Percentiles rank a stretch among this genome's conserved stretches.
Conservation (phyloP, 108 stramenopile species). For the Nitzschia sp. region DNA sequence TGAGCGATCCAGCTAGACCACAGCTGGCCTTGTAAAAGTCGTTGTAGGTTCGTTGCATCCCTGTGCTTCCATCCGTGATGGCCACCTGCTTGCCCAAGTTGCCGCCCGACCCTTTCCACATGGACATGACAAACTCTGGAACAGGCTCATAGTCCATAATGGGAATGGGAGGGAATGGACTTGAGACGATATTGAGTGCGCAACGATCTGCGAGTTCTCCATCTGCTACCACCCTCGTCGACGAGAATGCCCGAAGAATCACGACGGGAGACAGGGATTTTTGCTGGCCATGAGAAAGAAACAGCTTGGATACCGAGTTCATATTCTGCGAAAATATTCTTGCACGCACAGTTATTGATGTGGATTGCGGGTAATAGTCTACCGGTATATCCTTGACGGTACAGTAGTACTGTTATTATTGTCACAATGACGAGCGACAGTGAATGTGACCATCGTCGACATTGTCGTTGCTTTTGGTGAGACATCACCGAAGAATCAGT, state of each 20-base stretch:
- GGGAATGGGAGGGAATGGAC: conserved; percentile 63
- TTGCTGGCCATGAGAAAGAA: too few relatives aligned
- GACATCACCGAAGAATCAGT: too few relatives aligned
- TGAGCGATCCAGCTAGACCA: conserved; percentile 54
- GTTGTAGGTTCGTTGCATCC: conserved; percentile 64
- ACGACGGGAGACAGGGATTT: too few relatives aligned
- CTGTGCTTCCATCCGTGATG: conserved; percentile 73
- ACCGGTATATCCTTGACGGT: too few relatives aligned
- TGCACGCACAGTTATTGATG: too few relatives aligned
- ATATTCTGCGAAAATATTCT: too few relatives aligned
- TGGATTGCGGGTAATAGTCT: too few relatives aligned
- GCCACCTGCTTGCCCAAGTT: conserved; percentile 55
- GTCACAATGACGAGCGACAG: too few relatives aligned
- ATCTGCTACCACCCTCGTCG: conserved; percentile 2
- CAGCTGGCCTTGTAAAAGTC: conserved; percentile 57
- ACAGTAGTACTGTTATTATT: too few relatives aligned
- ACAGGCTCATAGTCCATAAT: conserved; percentile 39
- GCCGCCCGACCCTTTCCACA: conserved; percentile 11
- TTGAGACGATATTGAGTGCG: conserved; percentile 28
- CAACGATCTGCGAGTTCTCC: conserved; percentile 38
- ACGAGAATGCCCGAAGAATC: conserved; percentile 23
- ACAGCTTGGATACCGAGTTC: too few relatives aligned
- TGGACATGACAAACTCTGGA: conserved; percentile 60
- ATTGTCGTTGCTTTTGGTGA: too few relatives aligned
- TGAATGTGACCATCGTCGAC: too few relatives aligned